Evolutionary conservation across 2,329 filamentous ascomycete species (phyloP).

Genomic region (Aspergillus sp.): DNA sequence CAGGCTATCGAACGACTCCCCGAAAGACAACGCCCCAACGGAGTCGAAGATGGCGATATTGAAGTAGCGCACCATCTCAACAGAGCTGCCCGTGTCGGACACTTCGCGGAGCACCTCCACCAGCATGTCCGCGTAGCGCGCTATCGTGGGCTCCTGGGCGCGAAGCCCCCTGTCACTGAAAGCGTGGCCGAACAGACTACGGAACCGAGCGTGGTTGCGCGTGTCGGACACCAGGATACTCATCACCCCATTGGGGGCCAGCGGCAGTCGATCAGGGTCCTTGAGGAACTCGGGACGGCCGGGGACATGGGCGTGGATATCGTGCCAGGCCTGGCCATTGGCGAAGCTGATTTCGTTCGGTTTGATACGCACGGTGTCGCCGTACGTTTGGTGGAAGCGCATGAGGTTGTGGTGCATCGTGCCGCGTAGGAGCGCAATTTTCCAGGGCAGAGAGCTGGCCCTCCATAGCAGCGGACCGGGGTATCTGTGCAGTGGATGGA

Average conservation of each 20-base stretch:
- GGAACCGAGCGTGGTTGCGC: slow-evolving; percentile 16
- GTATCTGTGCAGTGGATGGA: slow-evolving; percentile 7
- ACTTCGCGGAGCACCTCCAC: slow-evolving; percentile 12
- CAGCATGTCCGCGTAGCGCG: slow-evolving; percentile 20
- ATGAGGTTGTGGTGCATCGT: no score
- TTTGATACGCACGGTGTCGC: slow-evolving; percentile 17
- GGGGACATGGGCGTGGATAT: slow-evolving; percentile 16
- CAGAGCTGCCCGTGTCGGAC: slow-evolving; percentile 2
- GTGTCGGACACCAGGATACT: slow-evolving; percentile 9
- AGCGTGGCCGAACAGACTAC: slow-evolving; percentile 24
- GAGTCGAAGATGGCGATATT: slow-evolving; percentile 18
- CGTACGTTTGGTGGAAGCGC: slow-evolving; percentile 7
- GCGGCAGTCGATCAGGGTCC: slow-evolving; percentile 5
- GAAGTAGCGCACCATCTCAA: slow-evolving; percentile 17
- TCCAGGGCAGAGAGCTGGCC: slow-evolving; percentile 7
- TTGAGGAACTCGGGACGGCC: slow-evolving; percentile 1
- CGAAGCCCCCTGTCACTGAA: slow-evolving; percentile 33
- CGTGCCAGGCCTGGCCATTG: slow-evolving; percentile 14
- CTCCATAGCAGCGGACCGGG: slow-evolving; percentile 11
- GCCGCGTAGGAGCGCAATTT: slow-evolving; percentile 7
- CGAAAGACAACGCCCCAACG: slow-evolving; percentile 17
- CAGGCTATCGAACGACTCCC: slow-evolving; percentile 15
- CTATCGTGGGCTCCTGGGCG: slow-evolving; percentile 27
- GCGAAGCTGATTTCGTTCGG: slow-evolving; percentile 26
- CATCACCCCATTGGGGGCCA: slow-evolving; percentile 1